Conservation (phyloP, 768 basidiomycete species). For the Aureoboletus auriporus region DNA sequence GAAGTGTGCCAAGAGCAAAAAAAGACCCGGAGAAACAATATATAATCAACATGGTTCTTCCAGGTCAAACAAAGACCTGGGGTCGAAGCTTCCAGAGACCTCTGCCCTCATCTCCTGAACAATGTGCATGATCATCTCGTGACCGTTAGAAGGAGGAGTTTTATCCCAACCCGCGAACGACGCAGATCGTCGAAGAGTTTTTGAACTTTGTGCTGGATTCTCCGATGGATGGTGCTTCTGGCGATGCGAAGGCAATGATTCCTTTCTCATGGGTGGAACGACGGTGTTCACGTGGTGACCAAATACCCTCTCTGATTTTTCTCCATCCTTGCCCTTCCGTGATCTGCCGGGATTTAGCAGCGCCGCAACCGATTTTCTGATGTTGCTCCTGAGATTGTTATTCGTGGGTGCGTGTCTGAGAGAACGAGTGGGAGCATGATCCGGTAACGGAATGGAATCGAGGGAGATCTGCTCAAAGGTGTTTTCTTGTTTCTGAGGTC, state of each 20-base stretch:
- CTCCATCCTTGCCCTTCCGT: conserved; percentile 1
- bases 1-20: no score
- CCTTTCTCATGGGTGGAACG: conserved; percentile 11
- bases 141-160: background rate
- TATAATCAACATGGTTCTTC: conserved; percentile 6
- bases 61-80: conserved; percentile 10
- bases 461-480: conserved; percentile 8
- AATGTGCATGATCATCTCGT: conserved; percentile 10
- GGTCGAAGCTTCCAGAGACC: conserved; percentile 13
- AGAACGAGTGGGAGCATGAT: conserved; percentile 1
- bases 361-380: conserved; percentile 3
- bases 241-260: conserved; percentile 6
- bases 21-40: no score
- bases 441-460: conserved; percentile 9
- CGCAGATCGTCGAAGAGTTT: conserved; percentile 23
- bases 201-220: background rate
- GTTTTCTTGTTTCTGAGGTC: background rate
- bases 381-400: conserved; percentile 1
- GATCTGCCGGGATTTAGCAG: conserved; percentile 4
- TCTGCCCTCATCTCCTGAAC: conserved; percentile 21
- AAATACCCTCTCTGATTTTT: conserved; percentile 8
- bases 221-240: background rate
- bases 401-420: conserved; percentile 10
- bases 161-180: conserved; percentile 18
- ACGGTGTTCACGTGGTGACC: conserved; percentile 13